These are phyloP conservation scores for Alternaria solani DNA, from an alignment of 2,329 filamentous ascomycete species.

Conservation along the genomic window DNA sequence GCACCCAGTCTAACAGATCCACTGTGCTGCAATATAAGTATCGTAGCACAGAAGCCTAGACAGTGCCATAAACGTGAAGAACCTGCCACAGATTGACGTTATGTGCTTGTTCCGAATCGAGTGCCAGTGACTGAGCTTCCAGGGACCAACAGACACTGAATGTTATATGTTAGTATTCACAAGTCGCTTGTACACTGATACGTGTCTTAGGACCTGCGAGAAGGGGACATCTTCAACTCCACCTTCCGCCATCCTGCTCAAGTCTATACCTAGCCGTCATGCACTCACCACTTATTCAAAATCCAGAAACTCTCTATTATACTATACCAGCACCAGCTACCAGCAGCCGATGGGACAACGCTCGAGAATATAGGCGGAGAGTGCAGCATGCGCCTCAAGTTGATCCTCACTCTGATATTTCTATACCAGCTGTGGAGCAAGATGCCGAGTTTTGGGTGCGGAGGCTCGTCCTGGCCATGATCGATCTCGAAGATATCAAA, in stretches of 20 bases:
- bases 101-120: neutral
- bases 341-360: neutral
- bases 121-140: neutral
- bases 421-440: constrained; percentile 1
- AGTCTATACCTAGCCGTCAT: neutral
- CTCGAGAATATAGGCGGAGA: neutral
- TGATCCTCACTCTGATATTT: neutral
- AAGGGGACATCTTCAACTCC: neutral
- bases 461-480: constrained; percentile 6
- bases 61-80: neutral
- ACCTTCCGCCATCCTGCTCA: neutral
- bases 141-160: neutral
- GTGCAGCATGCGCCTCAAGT: neutral
- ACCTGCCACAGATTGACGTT: neutral
- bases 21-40: neutral
- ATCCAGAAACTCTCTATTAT: neutral
- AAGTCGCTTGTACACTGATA: neutral
- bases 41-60: neutral
- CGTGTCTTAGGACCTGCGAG: neutral
- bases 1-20: neutral
- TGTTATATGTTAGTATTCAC: neutral
- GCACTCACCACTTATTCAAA: neutral
- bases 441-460: constrained; percentile 6
- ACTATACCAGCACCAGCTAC: neutral
- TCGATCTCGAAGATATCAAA: constrained; percentile 7